phyloP scores from a whole-genome alignment of 1,139 yeast species.

The Taiozyma onychis region DNA sequence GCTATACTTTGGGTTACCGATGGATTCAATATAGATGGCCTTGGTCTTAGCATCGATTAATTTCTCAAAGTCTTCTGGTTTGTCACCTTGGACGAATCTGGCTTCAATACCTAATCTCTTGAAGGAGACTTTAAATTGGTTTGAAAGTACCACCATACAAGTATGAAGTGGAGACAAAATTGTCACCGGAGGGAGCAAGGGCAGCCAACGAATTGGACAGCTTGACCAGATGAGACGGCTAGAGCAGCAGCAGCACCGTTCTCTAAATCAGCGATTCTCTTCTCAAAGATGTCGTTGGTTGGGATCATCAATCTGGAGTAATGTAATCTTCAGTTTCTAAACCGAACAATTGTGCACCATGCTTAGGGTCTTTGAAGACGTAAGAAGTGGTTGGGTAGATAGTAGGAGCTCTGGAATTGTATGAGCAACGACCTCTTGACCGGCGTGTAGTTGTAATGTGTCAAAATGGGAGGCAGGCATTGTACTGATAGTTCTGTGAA shows the following conservation, averaged over 20 bases:
- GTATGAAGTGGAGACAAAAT: constrained; percentile 80
- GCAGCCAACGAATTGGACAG: constrained; percentile 87
- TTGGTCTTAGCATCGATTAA: constrained; percentile 80
- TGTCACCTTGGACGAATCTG: constrained; percentile 77
- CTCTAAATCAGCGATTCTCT: constrained; percentile 88
- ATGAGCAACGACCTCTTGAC: constrained; percentile 62
- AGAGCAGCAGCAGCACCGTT: constrained; percentile 83
- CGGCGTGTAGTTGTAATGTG: constrained; percentile 92
- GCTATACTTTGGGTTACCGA: constrained; percentile 92
- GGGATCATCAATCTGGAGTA: constrained; percentile 93
- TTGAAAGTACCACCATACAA: constrained; percentile 93
- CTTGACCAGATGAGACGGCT: constrained; percentile 92
- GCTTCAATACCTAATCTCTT: constrained; percentile 82
- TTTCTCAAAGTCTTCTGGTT: constrained; percentile 62
- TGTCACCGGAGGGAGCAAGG: constrained; percentile 84
- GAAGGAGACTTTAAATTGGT: constrained; percentile 89
- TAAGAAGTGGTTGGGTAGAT: constrained; percentile 85
- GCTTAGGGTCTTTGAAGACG: constrained; percentile 80
- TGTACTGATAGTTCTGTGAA: background rate
- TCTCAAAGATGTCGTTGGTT: constrained; percentile 84
- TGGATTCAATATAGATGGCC: constrained; percentile 84
- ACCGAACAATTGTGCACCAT: constrained; percentile 88
- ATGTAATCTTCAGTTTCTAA: constrained; percentile 77
- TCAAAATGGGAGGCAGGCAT: constrained; percentile 59
- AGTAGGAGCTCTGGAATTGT: constrained; percentile 78